Percentiles rank a stretch among this genome's conserved stretches.
These are phyloP conservation scores for Curvularia spicifera DNA, from an alignment of 2,329 filamentous ascomycete genomes.

Conservation along the genomic window DNA sequence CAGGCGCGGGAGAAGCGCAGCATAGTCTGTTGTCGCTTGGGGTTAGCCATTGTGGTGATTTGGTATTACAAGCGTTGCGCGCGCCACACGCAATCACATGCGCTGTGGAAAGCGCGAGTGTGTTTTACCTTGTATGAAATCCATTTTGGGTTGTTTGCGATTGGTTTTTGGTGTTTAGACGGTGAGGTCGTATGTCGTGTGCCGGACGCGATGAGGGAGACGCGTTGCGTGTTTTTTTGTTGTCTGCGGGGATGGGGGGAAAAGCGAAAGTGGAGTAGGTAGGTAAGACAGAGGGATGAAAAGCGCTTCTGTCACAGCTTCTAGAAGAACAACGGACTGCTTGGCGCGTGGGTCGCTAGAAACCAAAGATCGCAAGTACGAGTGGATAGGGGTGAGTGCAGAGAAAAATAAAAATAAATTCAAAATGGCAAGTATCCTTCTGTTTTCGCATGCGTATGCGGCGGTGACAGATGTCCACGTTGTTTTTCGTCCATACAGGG, in stretches of 20 bases:
- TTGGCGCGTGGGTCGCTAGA: background rate
- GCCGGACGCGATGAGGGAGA: slow-evolving; percentile 17
- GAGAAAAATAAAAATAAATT: background rate
- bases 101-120: too few relatives aligned
- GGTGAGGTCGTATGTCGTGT: slow-evolving; percentile 15
- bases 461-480: slow-evolving; percentile 23
- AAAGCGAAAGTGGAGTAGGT: slow-evolving; percentile 3
- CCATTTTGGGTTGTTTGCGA: slow-evolving; percentile 33
- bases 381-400: background rate
- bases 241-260: background rate
- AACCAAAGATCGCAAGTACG: too few relatives aligned
- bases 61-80: slow-evolving; percentile 2
- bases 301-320: background rate
- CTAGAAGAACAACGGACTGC: background rate
- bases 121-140: slow-evolving; percentile 36
- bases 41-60: slow-evolving; percentile 17
- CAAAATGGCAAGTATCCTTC: background rate
- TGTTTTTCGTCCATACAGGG: slow-evolving; percentile 1
- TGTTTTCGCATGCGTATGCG: slow-evolving; percentile 15
- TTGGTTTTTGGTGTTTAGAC: background rate
- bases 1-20: slow-evolving; percentile 38
- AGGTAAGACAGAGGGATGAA: background rate
- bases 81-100: background rate
- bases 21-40: slow-evolving; percentile 40
- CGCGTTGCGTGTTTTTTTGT: slow-evolving; percentile 19